Percentiles rank a stretch among this genome's conserved stretches.
Conservation (phyloP, 192 early-diverging fungal species). For the Entophlyctis luteolus region DNA sequence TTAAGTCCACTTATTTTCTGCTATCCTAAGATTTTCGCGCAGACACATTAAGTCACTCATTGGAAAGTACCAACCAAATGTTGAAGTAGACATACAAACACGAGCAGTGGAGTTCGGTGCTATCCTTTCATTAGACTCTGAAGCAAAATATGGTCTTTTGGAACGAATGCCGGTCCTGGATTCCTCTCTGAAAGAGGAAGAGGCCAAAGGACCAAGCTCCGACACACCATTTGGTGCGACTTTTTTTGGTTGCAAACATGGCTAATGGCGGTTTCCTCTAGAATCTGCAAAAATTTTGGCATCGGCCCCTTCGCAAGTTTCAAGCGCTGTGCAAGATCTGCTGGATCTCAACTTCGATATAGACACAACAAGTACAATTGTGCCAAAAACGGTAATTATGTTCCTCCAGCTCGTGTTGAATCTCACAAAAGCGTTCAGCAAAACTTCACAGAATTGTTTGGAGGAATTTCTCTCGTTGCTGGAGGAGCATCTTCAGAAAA, state of each 20-base stretch:
- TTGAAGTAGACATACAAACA: slow-evolving; percentile 89
- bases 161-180: slow-evolving; percentile 89
- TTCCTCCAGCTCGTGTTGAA: too few relatives aligned
- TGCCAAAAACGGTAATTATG: too few relatives aligned
- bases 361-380: background rate
- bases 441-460: slow-evolving; percentile 11
- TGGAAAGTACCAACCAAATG: slow-evolving; percentile 56
- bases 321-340: background rate
- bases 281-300: too few relatives aligned
- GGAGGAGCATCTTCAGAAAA: background rate
- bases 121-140: slow-evolving; percentile 61
- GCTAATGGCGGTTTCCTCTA: too few relatives aligned
- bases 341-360: slow-evolving; percentile 14
- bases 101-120: slow-evolving; percentile 86
- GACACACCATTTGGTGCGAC: too few relatives aligned
- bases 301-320: background rate
- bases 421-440: background rate
- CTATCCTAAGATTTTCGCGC: background rate
- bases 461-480: slow-evolving; percentile 17
- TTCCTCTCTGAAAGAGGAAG: slow-evolving; percentile 48
- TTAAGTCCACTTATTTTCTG: slow-evolving; percentile 16
- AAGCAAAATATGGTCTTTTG: slow-evolving; percentile 46
- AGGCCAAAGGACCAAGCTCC: slow-evolving; percentile 40
- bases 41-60: slow-evolving; percentile 58
- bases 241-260: too few relatives aligned